Evolutionary conservation across 352 stramenopile species (phyloP).

Genomic region (Phytophthora sp.): DNA sequence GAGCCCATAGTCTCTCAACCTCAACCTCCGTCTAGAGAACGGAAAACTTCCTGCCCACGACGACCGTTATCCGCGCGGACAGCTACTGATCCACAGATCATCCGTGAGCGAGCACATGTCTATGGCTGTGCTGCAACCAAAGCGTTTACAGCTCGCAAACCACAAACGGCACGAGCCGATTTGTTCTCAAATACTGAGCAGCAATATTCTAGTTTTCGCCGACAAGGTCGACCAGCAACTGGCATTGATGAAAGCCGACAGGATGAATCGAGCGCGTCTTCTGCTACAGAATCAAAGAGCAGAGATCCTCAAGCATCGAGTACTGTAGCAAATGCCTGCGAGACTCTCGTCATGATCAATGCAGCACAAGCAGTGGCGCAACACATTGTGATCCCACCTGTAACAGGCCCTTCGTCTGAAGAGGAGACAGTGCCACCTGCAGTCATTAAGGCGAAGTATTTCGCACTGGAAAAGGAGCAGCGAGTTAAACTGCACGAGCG

Average conservation of each 20-base stretch:
- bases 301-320: background rate
- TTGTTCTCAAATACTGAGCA: constrained; percentile 18
- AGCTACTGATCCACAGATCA: constrained; percentile 38
- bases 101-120: constrained; percentile 48
- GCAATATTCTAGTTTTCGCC: constrained; percentile 18
- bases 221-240: constrained; percentile 8
- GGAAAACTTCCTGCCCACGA: constrained; percentile 4
- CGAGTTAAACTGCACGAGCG: constrained; percentile 60
- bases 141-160: constrained; percentile 39
- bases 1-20: constrained; percentile 5
- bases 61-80: constrained; percentile 38
- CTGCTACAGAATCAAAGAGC: background rate
- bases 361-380: constrained; percentile 53
- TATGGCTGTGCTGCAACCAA: constrained; percentile 65
- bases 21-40: constrained; percentile 4
- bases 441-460: constrained; percentile 71
- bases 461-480: constrained; percentile 47
- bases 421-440: constrained; percentile 51
- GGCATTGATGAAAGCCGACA: background rate
- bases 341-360: constrained; percentile 70
- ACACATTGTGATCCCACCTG: constrained; percentile 52
- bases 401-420: constrained; percentile 33
- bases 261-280: background rate
- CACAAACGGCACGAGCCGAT: constrained; percentile 22
- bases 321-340: constrained; percentile 43